phyloP scores from a whole-genome alignment of 2,329 filamentous ascomycete species.

The Arthrinium phaeospermum region DNA sequence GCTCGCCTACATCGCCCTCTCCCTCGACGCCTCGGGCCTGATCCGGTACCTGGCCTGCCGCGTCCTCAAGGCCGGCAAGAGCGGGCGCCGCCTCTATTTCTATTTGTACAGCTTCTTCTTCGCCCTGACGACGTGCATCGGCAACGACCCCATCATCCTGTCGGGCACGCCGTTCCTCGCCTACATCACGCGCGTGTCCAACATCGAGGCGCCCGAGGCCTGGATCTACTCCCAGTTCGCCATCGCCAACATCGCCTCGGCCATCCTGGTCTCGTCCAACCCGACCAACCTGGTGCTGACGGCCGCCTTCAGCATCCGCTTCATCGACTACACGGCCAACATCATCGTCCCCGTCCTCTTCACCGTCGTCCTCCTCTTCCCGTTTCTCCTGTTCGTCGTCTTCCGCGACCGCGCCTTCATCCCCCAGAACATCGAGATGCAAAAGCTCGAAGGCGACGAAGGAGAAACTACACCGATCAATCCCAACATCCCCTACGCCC shows the following conservation, averaged over 20 bases:
- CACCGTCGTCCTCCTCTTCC: conserved; percentile 72
- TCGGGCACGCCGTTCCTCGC: conserved; percentile 77
- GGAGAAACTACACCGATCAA: conserved; percentile 61
- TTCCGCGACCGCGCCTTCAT: conserved; percentile 70
- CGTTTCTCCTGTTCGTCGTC: conserved; percentile 71
- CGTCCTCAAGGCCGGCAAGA: conserved; percentile 69
- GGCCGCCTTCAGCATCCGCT: conserved; percentile 73
- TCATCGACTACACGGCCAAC: conserved; percentile 77
- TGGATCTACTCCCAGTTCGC: conserved; percentile 79
- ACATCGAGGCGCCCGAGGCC: conserved; percentile 72
- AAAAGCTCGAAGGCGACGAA: conserved; percentile 61
- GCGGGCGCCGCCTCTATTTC: conserved; percentile 71
- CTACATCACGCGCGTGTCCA: conserved; percentile 79
- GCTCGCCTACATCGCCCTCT: conserved; percentile 77
- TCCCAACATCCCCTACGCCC: conserved; percentile 72
- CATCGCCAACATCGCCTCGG: conserved; percentile 76
- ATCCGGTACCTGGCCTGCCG: conserved; percentile 75
- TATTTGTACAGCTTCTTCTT: conserved; percentile 79
- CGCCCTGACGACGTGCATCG: conserved; percentile 68
- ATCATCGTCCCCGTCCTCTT: conserved; percentile 75
- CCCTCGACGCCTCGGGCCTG: conserved; percentile 75
- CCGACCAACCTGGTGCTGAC: conserved; percentile 78
- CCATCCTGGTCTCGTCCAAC: conserved; percentile 78
- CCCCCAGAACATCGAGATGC: conserved; percentile 69
- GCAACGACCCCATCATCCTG: conserved; percentile 77